Evolutionary conservation across 192 early-diverging fungal species (phyloP), one percentile per base, ranked within the genome.

Genomic region (Backusella circina): DNA sequence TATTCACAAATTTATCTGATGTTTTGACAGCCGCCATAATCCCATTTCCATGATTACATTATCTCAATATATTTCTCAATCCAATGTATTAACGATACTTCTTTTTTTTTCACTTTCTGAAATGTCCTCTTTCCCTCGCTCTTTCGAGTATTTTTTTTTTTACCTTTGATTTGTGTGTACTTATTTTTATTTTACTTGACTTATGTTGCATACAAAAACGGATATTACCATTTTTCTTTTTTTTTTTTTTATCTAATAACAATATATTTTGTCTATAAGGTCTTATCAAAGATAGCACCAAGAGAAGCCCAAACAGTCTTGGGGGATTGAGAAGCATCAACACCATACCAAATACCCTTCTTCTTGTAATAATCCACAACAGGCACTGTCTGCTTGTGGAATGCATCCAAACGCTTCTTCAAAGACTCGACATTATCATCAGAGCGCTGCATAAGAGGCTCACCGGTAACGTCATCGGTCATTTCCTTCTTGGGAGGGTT

Each of bases 341-440:
- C 90, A 80, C 88, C 86, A 73, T 88, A 84, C 93, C 93, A 93
- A 79, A 99, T 95, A 75, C 97, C 97, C 83, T 95, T 92, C 76
- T 90, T 83, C 87, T 93, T 91, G 87, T 99, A 99, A 90, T 98
- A 98, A 12, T 86, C 89, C n/a, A 90, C 91, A 31, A 95, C 91
- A 30, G 92, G 92, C 18, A 85, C 87, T 23, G 93, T 95, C 80
- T 94, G 91, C 82, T 91, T 84, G 79, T 95, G 92, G 86, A 93
- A 95, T n/a, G 92, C 86, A 15, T 81, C 88, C 67, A 99, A 87
- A 77, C 98, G 94, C 90, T 97, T 98, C 72, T 85, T 89, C 73
- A 99, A 89, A 8, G 96, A 93, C 36, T 88, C 91, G 74, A 90
- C 96, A 83, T 98, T 99, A 84, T 99, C 98, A 82, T 99, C 98